Conservation (phyloP, 1,284 basidiomycete species). For the Ceraceosorus guamensis region DNA sequence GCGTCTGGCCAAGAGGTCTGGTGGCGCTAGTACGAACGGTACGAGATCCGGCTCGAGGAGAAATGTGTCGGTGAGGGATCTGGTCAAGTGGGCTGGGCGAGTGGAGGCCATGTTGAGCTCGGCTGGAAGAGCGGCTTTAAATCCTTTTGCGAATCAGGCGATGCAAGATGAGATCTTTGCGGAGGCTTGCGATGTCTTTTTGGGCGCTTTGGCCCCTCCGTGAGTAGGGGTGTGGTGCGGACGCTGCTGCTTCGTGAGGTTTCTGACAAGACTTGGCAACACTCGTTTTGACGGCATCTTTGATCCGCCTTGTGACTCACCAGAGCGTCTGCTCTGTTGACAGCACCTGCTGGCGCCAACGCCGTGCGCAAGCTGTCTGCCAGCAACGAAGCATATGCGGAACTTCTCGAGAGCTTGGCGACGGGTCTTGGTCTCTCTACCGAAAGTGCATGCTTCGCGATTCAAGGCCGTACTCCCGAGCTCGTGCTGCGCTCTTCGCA, state of each 20-base stretch:
- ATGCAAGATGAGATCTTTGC: constrained; percentile 83
- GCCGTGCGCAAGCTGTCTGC: no score
- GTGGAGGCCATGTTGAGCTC: constrained; percentile 56
- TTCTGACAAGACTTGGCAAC: no score
- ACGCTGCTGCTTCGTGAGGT: constrained; percentile 1
- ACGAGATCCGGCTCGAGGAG: constrained; percentile 46
- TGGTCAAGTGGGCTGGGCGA: constrained; percentile 79
- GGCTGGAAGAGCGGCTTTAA: not conserved
- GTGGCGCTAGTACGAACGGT: not conserved
- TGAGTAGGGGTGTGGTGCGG: constrained; percentile 27
- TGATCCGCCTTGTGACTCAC: no score
- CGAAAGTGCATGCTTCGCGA: constrained; percentile 34
- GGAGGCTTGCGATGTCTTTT: constrained; percentile 85
- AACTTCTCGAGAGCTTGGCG: no score
- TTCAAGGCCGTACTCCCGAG: constrained; percentile 33
- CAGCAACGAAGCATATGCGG: no score
- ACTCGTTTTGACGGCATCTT: no score
- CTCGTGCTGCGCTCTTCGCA: constrained; percentile 18
- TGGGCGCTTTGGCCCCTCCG: constrained; percentile 57
- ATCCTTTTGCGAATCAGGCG: constrained; percentile 59
- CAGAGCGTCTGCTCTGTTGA: no score
- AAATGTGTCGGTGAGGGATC: constrained; percentile 68
- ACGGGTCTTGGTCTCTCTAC: constrained; percentile 13
- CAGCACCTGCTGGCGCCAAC: no score
- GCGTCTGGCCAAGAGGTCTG: not conserved